phyloP scores from a whole-genome alignment of 495 filamentous ascomycete genomes.

The Hypoxylon fuscum region DNA sequence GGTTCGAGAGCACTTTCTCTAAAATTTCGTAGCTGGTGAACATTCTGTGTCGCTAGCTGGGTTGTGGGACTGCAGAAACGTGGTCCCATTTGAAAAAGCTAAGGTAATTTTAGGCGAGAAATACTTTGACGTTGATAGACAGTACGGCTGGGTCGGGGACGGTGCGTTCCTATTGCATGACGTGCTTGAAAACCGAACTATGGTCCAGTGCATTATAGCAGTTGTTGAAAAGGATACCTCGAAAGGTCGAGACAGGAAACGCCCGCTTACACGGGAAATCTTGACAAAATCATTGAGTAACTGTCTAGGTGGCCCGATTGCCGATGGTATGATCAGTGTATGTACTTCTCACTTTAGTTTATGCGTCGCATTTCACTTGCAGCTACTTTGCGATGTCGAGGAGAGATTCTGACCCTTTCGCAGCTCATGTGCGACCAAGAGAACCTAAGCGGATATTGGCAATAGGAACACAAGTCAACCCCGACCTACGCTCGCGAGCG shows the following conservation, averaged over 20 bases:
- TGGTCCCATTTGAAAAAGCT: constrained; percentile 12
- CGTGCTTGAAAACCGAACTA: constrained; percentile 5
- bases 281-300: neutral
- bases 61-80: constrained; percentile 10
- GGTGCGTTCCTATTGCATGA: constrained; percentile 20
- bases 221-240: constrained; percentile 6
- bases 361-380: no score
- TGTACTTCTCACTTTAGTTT: no score
- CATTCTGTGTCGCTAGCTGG: constrained; percentile 1
- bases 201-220: constrained; percentile 24
- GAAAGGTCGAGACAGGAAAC: neutral
- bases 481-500: no score
- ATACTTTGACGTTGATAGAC: constrained; percentile 7
- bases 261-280: neutral
- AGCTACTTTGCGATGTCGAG: no score
- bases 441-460: no score
- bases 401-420: no score
- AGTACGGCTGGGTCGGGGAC: constrained; percentile 24
- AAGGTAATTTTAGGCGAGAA: constrained; percentile 4
- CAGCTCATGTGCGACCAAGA: no score
- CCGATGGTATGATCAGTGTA: neutral
- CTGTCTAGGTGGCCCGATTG: neutral
- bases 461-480: no score
- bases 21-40: neutral
- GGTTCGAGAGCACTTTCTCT: constrained; percentile 12